Evolutionary conservation across 2,329 filamentous ascomycete genomes (phyloP), one percentile per base, ranked within the genome.

Genomic region (Periglandula ipomoeae): DNA sequence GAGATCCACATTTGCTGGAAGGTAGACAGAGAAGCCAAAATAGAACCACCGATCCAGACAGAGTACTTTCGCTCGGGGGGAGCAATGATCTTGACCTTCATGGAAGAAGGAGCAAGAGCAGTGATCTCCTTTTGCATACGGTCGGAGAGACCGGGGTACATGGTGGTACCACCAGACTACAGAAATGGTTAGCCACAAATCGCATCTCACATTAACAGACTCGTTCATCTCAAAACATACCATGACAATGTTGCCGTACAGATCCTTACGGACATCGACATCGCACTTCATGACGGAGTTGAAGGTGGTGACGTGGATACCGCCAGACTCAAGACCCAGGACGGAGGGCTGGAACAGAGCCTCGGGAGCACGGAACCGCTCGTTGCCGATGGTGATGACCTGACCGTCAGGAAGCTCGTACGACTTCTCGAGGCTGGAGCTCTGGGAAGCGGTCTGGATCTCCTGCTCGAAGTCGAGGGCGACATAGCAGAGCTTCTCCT

Each of bases 1-100:
- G 93, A 98, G 85, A 98, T 97, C 93, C 93, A 98, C 93, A 98
- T 98, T 81, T 98, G 93, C 83, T 98, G 93, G 91, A 98, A 98
- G 75, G 93, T 98, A 63, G 93, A 98, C 67, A 98, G 87, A 58
- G 93, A 98, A 65, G 93, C 93, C 69, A 98, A 79, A 78, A 98
- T 98, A 74, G 93, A 98, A 84, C 93, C 93, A 93, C 93, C 93
- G 73, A 98, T 98, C 93, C 93, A 98, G 82, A 98, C 93, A 58
- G 93, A 97, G 89, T 98, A 98, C 84, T 98, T 98, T 78, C 93
- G 89, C 87, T 98, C 93, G 62, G 93, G 93, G 65, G 93, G 93
- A 78, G 93, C 93, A 72, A 98, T 97, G 78, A 98, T 97, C 88
- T 97, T 97, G 84, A 98, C 91, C 89, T 97, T 97, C 93, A 98